Base-by-base conservation (phyloP, 148 eudicot genomes). In the Dianthus caryophyllus region DNA sequence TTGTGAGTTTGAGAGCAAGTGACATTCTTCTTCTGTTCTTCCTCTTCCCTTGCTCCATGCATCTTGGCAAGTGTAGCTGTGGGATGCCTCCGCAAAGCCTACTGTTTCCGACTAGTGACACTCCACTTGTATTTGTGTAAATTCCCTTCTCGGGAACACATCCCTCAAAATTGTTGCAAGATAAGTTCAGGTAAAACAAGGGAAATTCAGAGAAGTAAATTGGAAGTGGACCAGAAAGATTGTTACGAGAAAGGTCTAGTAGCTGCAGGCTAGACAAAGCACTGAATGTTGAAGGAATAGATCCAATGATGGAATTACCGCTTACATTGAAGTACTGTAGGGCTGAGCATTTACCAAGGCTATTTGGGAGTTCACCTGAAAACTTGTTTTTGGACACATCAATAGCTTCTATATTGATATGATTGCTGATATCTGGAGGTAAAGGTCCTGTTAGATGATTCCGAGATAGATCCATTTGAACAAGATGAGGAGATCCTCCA, bases 11-110 rank as follows among this genome's bases (percentile, higher is more conserved):
- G n/a, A 25, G 47, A 14, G 14, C 33, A 5, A 7, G 9, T 49
- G 62, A 39, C 24, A 60, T 36, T 47, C 43, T 64, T 25, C 41
- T 48, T 56, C 36, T n/a, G 59, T 38, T 46, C 30, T 24, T 17
- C 64, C 57, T 30, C 15, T n/a, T 43, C 10, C 15, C 30, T 14
- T 16, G 36, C 20, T 14, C 30, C 22, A 36, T 33, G 72, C 85
- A 84, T 21, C 11, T 49, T 15, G 76, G 83, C 33, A 84, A 52
- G 39, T 71, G 53, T 16, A 84, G 65, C 31, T 47, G 65, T 16
- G 25, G 36, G 36, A 79, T 63, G 17, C 83, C 85, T 24, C 83
- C 85, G 68, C 80, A 84, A n/a, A 80, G 72, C 48, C 66, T 61
- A 13, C 20, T 64, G 21, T 83, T 83, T 17, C 79, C 80, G 8